Evolutionary conservation across 176 grass and related monocot species (phyloP).

Genomic region (Secale cereale): DNA sequence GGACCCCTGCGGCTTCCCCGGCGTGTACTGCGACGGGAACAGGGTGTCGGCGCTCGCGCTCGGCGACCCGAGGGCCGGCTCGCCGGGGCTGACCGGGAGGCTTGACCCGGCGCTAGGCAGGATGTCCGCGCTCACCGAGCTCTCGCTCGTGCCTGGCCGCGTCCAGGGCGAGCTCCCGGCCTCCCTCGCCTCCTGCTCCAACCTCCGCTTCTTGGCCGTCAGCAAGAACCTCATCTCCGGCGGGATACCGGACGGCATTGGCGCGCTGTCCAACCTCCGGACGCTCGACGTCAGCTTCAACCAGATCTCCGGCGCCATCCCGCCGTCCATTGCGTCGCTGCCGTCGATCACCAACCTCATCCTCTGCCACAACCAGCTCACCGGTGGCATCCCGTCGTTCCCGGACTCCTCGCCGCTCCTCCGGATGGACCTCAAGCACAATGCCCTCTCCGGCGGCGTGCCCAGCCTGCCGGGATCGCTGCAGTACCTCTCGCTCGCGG

Average conservation of each 20-base stretch:
- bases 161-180: conserved; percentile 60
- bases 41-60: conserved; percentile 65
- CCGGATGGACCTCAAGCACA: conserved; percentile 85
- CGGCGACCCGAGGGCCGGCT: conserved; percentile 81
- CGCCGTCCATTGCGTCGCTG: conserved; percentile 48
- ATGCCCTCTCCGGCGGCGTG: conserved; percentile 53
- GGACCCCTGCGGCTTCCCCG: conserved; percentile 80
- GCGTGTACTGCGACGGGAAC: conserved; percentile 67
- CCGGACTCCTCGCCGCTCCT: conserved; percentile 54
- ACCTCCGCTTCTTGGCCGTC: conserved; percentile 81
- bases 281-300: conserved; percentile 97
- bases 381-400: conserved; percentile 64
- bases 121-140: conserved; percentile 66
- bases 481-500: conserved; percentile 75
- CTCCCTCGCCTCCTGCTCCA: conserved; percentile 38
- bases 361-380: conserved; percentile 83
- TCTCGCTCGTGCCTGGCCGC: conserved; percentile 83
- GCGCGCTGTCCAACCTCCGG: conserved; percentile 59
- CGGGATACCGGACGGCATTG: conserved; percentile 45
- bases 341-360: conserved; percentile 68
- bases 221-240: conserved; percentile 95
- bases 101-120: conserved; percentile 67
- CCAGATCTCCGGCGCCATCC: conserved; percentile 63
- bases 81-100: conserved; percentile 61
- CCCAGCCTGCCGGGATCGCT: conserved; percentile 46